Base-by-base conservation (phyloP, 2,329 filamentous ascomycete species). In the Corniculantispora saksenae region DNA sequence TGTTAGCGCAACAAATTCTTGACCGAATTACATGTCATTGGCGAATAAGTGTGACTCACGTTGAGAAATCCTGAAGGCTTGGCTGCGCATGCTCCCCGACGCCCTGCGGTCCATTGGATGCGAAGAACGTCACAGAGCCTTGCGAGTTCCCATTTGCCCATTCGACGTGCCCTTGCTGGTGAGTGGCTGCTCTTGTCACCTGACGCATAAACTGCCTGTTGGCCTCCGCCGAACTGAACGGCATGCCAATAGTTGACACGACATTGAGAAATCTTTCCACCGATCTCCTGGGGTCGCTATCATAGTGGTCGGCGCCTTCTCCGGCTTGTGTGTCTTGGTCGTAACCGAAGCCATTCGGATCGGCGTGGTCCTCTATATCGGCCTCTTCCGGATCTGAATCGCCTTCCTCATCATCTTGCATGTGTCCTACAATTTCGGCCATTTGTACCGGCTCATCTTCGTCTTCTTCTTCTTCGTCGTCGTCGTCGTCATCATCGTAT, bases 351-450 rank as follows among this genome's bases (percentile, higher is more conserved):
- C 80, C 79, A 45, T 78, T 74, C 2, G 79, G 78, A 0, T 78
- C 80, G n/a, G 81, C 56, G 45, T 83, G 79, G 32, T 87, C 82
- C 27, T 87, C 84, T 66, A 88, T 85, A 69, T 88, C 84, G 29
- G 78, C 83, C 69, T 87, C 85, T 17, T 86, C 86, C 1, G 85
- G 85, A 65, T 89, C 86, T 2, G 85, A 85, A 66, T 84, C 80
- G 59, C 78, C 74, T 57, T 79, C 76, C 55, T 70, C 65, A 51
- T 68, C 66, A 47, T n/a, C n/a, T 23, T 47, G 38, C 67, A 69
- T n/a, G 70, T 71, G 19, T 68, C n/a, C 15, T 63, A n/a, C 1
- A 6, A 10, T 19, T 23, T 21, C 32, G n/a, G 32, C 12, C 2
- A 5, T 7, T 27, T 40, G 15, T 6, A 1, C 47, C 17, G 13